A percentile compares a stretch with the other conserved stretches of the same genome.
These are phyloP conservation scores for Lentinula detonsa DNA, from an alignment of 768 basidiomycete genomes.

Conservation along the genomic window DNA sequence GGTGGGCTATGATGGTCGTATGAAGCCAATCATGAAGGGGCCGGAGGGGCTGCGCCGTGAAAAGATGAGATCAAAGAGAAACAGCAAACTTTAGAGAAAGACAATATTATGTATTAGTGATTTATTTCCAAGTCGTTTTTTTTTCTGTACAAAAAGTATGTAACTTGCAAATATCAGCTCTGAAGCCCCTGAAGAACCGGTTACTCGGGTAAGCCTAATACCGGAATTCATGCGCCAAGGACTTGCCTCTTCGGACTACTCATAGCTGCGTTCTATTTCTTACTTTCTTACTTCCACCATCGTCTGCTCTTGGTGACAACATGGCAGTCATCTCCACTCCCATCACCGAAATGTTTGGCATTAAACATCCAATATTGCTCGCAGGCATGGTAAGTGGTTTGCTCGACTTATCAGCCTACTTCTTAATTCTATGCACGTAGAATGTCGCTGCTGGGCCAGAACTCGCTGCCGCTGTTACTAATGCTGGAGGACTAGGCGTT, in stretches of 20 bases:
- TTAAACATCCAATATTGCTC: constrained; percentile 83
- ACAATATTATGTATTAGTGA: neutral
- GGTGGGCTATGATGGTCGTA: neutral
- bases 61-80: neutral
- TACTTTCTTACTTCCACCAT: neutral
- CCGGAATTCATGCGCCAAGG: neutral
- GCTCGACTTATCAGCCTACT: constrained; percentile 21
- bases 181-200: neutral
- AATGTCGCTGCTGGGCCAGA: constrained; percentile 71
- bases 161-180: too few species aligned
- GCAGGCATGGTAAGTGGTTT: constrained; percentile 46
- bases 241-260: too few species aligned
- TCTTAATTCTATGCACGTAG: constrained; percentile 19
- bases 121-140: too few species aligned
- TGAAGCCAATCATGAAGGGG: neutral
- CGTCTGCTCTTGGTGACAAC: neutral
- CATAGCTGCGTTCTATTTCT: neutral
- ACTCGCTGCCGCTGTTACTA: constrained; percentile 89
- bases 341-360: constrained; percentile 84
- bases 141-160: too few species aligned
- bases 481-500: constrained; percentile 57
- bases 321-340: constrained; percentile 74
- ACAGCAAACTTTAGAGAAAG: neutral
- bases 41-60: neutral
- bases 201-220: neutral